Conservation (phyloP, 768 basidiomycete genomes). For the Hypholoma fasciculare region DNA sequence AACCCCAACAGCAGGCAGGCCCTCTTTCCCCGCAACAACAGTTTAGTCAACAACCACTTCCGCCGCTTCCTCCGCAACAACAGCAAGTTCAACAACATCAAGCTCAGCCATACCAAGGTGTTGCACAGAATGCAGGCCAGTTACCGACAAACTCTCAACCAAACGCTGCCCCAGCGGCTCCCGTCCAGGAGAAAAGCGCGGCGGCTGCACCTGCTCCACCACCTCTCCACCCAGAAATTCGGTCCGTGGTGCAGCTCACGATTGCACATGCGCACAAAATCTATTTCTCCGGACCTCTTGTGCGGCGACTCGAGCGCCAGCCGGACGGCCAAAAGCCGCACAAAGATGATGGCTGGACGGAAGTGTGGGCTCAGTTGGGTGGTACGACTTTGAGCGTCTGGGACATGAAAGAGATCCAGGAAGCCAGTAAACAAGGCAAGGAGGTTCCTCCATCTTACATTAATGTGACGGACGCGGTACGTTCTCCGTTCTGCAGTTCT, state of each 20-base stretch:
- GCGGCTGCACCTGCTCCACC: slow-evolving; percentile 22
- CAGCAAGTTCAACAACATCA: slow-evolving; percentile 18
- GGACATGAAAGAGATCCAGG: slow-evolving; percentile 89
- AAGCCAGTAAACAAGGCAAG: slow-evolving; percentile 74
- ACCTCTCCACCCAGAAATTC: slow-evolving; percentile 78
- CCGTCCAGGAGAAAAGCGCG: not conserved
- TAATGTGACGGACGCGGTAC: slow-evolving; percentile 85
- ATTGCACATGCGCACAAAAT: slow-evolving; percentile 81
- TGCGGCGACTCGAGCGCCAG: slow-evolving; percentile 75
- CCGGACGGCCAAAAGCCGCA: slow-evolving; percentile 68
- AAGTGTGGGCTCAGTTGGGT: slow-evolving; percentile 89
- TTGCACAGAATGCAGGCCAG: not conserved
- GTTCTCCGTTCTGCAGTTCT: slow-evolving; percentile 29
- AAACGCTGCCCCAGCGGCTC: not conserved
- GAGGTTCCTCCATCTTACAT: slow-evolving; percentile 88
- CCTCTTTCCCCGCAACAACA: slow-evolving; percentile 8
- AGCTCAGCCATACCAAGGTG: slow-evolving; percentile 2
- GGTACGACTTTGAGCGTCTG: slow-evolving; percentile 89
- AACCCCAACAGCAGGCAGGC: slow-evolving; percentile 5
- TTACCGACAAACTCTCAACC: slow-evolving; percentile 5
- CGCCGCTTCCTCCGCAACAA: slow-evolving; percentile 14
- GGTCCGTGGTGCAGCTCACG: slow-evolving; percentile 74
- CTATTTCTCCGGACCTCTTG: slow-evolving; percentile 83
- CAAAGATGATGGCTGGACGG: slow-evolving; percentile 79
- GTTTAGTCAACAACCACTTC: slow-evolving; percentile 6